Evolutionary conservation across 371 early-diverging fungal genomes (phyloP), one percentile per base, ranked within the genome.

Genomic region (Thermomucor indicae-seudaticae): DNA sequence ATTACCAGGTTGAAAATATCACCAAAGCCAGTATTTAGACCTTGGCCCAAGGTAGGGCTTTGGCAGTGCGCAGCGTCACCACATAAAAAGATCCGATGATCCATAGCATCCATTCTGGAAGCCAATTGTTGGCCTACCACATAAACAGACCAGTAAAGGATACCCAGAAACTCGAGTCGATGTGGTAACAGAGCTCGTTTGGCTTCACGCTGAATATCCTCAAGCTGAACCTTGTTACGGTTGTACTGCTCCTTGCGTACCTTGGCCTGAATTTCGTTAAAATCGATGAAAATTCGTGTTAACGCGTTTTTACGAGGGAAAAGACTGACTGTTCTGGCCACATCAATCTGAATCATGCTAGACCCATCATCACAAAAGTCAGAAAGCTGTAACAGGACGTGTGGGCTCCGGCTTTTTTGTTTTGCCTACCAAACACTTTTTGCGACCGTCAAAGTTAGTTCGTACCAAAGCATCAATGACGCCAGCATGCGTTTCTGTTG

Each of bases 51-150:
- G 2, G 73, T 72, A 16, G 73, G 73, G 20, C 70, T 69, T 39
- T 69, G 73, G 29, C 67, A 66, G 40, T 72, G 73, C 4, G 69
- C 70, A 49, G 75, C 67, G 57, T 74, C 75, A 35, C 75, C 75
- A 56, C 65, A 65, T 6, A 74, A 48, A 22, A 74, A 70, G 1
- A 70, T 62, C 0, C 70, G 47, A 22, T 54, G 41, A 29, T 65
- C 51, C 39, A 64, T 58, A 5, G 65, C 63, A 48, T 60, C 58
- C 45, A 73, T 49, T 31, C 34, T 40, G 6, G 60, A 51, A 24
- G 70, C 74, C 41, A 53, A 49, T 1, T 70, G 58, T 32, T 73
- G 74, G 5, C 74, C 74, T 5, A 73, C 74, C 2, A 73, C 67
- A 47, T 73, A 73, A 0, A 67, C 63, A 12, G 74, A 63, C 74